Evolutionary conservation across 257 asterid genomes (phyloP).

Genomic region (Jacaranda mimosifolia): DNA sequence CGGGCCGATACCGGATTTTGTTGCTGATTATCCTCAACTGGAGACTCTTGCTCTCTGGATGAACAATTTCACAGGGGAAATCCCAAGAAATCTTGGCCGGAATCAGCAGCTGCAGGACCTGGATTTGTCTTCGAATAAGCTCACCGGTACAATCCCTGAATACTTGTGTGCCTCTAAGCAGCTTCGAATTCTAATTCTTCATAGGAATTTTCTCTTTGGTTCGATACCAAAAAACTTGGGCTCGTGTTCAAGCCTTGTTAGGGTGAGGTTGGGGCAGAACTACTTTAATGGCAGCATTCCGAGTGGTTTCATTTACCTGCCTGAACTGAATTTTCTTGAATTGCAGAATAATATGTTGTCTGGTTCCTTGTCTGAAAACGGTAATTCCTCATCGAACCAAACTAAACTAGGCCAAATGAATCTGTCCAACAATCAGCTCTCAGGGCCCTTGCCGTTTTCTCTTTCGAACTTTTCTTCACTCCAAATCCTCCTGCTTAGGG

Average conservation of each 20-base stretch:
- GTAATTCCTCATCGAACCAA: slow-evolving; percentile 46
- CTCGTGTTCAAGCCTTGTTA: slow-evolving; percentile 71
- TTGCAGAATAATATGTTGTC: slow-evolving; percentile 81
- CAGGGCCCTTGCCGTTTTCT: slow-evolving; percentile 75
- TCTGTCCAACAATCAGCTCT: slow-evolving; percentile 79
- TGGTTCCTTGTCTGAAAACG: slow-evolving; percentile 68
- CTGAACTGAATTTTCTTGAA: slow-evolving; percentile 80
- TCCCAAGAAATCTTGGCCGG: slow-evolving; percentile 74
- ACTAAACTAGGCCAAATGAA: slow-evolving; percentile 67
- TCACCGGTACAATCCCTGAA: slow-evolving; percentile 85
- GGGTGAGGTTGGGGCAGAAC: slow-evolving; percentile 89
- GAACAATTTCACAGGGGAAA: slow-evolving; percentile 91
- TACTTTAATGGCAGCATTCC: slow-evolving; percentile 90
- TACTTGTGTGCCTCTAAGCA: slow-evolving; percentile 65
- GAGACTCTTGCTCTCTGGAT: slow-evolving; percentile 83
- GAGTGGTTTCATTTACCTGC: slow-evolving; percentile 75
- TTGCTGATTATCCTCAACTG: slow-evolving; percentile 70
- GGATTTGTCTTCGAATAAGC: slow-evolving; percentile 91
- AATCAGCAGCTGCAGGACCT: slow-evolving; percentile 66
- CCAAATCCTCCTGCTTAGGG: slow-evolving; percentile 69
- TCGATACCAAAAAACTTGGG: slow-evolving; percentile 78
- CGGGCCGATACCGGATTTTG: slow-evolving; percentile 82
- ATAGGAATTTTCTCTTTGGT: slow-evolving; percentile 79
- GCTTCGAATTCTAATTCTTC: slow-evolving; percentile 71
- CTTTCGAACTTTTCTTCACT: slow-evolving; percentile 71